Evolutionary conservation across 768 basidiomycete genomes (phyloP).

Genomic region (Psilocybe subaeruginosa): DNA sequence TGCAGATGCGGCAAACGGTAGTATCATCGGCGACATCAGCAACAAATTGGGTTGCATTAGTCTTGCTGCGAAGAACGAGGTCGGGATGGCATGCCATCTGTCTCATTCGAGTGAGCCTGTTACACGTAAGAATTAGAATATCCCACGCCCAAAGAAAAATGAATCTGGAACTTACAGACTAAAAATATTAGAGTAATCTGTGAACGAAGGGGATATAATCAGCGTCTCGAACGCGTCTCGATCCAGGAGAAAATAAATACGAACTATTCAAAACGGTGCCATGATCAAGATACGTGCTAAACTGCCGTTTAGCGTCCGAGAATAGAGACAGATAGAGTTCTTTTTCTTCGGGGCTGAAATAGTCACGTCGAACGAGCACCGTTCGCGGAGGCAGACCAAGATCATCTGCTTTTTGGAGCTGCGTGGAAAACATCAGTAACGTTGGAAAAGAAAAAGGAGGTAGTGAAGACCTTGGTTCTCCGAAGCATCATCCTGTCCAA

Average conservation of each 20-base stretch:
- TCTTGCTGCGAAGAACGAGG: slow-evolving; percentile 87
- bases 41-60: slow-evolving; percentile 64
- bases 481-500: slow-evolving; percentile 96
- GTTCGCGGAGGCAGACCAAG: slow-evolving; percentile 93
- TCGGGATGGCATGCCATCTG: slow-evolving; percentile 97
- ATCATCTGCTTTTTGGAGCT: slow-evolving; percentile 96
- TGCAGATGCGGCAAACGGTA: slow-evolving; percentile 92
- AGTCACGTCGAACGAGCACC: slow-evolving; percentile 85
- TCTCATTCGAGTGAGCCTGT: slow-evolving; percentile 90
- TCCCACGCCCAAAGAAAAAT: neutral
- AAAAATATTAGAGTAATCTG: slow-evolving; percentile 91
- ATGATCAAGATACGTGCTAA: slow-evolving; percentile 85
- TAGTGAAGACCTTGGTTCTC: slow-evolving; percentile 66
- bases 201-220: neutral
- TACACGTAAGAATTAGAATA: slow-evolving; percentile 13
- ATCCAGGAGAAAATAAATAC: slow-evolving; percentile 28
- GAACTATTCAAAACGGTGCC: slow-evolving; percentile 93
- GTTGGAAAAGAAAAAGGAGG: neutral
- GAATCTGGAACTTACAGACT: slow-evolving; percentile 54
- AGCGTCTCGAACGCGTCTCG: neutral
- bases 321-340: slow-evolving; percentile 92
- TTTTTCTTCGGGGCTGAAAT: slow-evolving; percentile 96
- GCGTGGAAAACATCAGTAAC: slow-evolving; percentile 4
- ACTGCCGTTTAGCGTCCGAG: slow-evolving; percentile 90
- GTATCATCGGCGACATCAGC: slow-evolving; percentile 68